Conservation (phyloP, 225 moss, liverwort and hornwort species). For the Physcomitrium patens region DNA sequence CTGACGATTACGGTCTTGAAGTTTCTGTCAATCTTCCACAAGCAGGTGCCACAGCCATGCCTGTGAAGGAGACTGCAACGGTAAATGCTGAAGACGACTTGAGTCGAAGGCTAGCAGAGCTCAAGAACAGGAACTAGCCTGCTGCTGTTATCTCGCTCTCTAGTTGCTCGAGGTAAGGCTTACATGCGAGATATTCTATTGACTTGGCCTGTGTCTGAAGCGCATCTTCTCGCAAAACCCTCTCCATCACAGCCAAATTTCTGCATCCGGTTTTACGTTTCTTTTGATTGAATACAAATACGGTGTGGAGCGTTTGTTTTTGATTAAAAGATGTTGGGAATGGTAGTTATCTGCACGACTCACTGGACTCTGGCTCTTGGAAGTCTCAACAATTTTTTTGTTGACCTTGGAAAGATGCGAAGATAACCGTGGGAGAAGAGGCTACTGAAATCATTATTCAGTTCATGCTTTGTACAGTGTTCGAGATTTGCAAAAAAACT, state of each 20-base stretch:
- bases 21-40: conserved; percentile 58
- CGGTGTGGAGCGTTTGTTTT: conserved; percentile 3
- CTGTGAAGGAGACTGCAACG: conserved; percentile 48
- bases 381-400: conserved; percentile 17
- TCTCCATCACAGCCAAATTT: conserved; percentile 6
- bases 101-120: conserved; percentile 57
- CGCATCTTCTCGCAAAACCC: conserved; percentile 3
- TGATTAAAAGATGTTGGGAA: conserved; percentile 4
- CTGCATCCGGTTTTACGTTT: conserved; percentile 28
- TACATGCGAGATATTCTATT: not conserved
- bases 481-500: conserved; percentile 15
- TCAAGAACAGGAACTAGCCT: conserved; percentile 52
- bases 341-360: not conserved
- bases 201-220: not conserved
- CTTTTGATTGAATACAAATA: conserved; percentile 11
- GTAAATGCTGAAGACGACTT: conserved; percentile 43
- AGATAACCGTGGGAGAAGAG: not conserved
- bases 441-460: conserved; percentile 16
- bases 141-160: not conserved
- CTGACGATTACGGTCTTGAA: conserved; percentile 61
- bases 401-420: not conserved
- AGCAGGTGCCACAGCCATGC: conserved; percentile 48
- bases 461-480: conserved; percentile 22
- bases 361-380: conserved; percentile 13
- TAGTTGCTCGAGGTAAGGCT: not conserved